phyloP scores from a whole-genome alignment of 179 eudicot species.

The Silene vulgaris region DNA sequence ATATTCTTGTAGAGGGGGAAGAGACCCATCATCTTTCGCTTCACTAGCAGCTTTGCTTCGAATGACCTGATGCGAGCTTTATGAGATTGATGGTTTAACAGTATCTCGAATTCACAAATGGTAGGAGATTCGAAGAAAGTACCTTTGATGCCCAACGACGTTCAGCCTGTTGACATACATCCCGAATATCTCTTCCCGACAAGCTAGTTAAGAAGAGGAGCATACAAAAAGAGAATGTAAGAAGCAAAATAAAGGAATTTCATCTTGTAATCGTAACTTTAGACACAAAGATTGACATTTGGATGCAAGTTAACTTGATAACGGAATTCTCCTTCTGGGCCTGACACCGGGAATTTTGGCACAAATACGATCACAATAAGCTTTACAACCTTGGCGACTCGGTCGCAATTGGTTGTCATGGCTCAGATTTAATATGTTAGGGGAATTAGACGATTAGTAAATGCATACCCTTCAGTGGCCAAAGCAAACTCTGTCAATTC shows the following conservation, averaged over 20 bases:
- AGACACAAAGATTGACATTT: background rate
- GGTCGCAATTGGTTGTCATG: too few species aligned
- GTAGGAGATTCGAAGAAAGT: background rate
- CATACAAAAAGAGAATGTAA: background rate
- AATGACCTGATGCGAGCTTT: constrained; percentile 44
- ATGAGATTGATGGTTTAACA: too few species aligned
- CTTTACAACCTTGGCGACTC: too few species aligned
- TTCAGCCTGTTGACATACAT: constrained; percentile 95
- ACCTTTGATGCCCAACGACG: constrained; percentile 99
- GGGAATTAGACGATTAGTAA: too few species aligned
- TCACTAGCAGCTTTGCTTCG: constrained; percentile 51
- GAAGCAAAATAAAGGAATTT: background rate
- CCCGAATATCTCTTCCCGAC: constrained; percentile 91
- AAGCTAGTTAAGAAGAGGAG: constrained; percentile 38
- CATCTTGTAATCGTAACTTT: constrained; percentile 1
- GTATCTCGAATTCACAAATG: too few species aligned
- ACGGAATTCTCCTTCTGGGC: too few species aligned
- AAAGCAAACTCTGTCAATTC: constrained; percentile 67
- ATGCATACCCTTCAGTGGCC: constrained; percentile 57
- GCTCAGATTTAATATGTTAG: too few species aligned
- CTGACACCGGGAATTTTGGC: too few species aligned
- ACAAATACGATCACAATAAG: too few species aligned
- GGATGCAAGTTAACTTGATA: too few species aligned
- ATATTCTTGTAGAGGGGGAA: constrained; percentile 73
- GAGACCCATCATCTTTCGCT: constrained; percentile 39